Evolutionary conservation across 2,329 filamentous ascomycete species (phyloP), one percentile per base, ranked within the genome.

Genomic region (Colletotrichum australisinense): DNA sequence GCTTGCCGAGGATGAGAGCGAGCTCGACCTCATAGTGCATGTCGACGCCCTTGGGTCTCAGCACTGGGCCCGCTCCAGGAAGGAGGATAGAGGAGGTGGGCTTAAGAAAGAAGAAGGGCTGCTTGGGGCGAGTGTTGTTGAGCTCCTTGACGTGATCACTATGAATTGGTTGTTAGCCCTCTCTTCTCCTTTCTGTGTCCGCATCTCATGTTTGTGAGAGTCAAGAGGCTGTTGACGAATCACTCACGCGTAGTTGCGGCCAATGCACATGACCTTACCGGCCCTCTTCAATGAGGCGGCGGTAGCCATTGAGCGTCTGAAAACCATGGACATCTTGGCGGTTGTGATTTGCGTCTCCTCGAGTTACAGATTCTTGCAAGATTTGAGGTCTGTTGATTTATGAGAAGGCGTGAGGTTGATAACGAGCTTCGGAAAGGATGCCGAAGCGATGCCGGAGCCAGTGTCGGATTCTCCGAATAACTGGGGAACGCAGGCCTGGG

Each of bases 51-150:
- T 88, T 90, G 56, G 97, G 97, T 57, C 93, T 91, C 77, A 98
- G 88, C 60, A 98, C 91, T 3, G 95, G 93, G 1, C 95, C 95
- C 69, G 91, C 89, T 32, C 91, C 90, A 0, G 95, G 95, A 26
- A 93, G 88, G 4, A 98, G 89, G 78, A 99, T 94, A 4, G 95
- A 94, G 53, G 93, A 94, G 0, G 95, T 86, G 1, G 97, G 97
- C 88, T 99, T 99, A 78, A 98, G 90, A 89, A 99, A 99, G 92
- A 98, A 99, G 86, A 99, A 98, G 30, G 97, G 97, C 84, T 98
- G 95, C 83, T 97, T 97, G 63, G 97, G 97, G 76, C 92, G 91
- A 74, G 89, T 88, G 84, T 93, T 98, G 84, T 95, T 95, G 77
- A 99, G 90, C 87, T 99, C 97, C 76, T 93, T 91, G 81, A 98